A percentile compares a stretch with the other conserved stretches of the same genome.
These are phyloP conservation scores for Didymosphaeria variabile DNA, from an alignment of 2,329 filamentous ascomycete genomes.

Conservation along the genomic window DNA sequence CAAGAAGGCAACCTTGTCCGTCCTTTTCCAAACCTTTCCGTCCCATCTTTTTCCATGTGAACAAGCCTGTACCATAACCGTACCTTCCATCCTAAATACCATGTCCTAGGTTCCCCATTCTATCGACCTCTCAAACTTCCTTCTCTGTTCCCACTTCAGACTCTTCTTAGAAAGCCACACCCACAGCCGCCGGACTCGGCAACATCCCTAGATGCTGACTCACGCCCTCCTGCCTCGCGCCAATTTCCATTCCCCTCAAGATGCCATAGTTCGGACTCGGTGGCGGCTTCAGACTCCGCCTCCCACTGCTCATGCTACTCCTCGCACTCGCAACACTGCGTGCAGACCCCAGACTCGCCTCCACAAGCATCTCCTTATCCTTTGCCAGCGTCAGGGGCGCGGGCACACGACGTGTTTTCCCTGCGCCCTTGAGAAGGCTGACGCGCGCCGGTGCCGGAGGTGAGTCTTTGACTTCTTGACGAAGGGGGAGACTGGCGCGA, in stretches of 20 bases:
- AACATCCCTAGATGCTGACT: slow-evolving; percentile 19
- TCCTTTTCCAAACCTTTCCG: neutral
- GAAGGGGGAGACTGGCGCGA: neutral
- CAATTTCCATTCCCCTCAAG: slow-evolving; percentile 44
- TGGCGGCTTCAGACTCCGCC: slow-evolving; percentile 36
- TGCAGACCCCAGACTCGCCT: slow-evolving; percentile 28
- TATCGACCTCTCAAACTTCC: neutral
- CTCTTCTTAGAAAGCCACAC: slow-evolving; percentile 43
- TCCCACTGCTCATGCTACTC: slow-evolving; percentile 6
- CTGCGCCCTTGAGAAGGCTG: slow-evolving; percentile 30
- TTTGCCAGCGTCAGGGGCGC: slow-evolving; percentile 36
- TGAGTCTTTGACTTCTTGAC: neutral
- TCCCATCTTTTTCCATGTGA: neutral
- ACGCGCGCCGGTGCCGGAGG: slow-evolving; percentile 23
- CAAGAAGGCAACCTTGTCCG: slow-evolving; percentile 3
- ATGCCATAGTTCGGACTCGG: slow-evolving; percentile 37
- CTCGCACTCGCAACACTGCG: slow-evolving; percentile 21
- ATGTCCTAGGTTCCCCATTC: neutral
- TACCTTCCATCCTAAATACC: neutral
- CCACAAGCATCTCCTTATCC: slow-evolving; percentile 36
- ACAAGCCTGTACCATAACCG: neutral
- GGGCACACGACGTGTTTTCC: slow-evolving; percentile 39
- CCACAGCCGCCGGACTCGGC: slow-evolving; percentile 35
- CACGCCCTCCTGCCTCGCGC: slow-evolving; percentile 22
- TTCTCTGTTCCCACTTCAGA: neutral